A percentile compares a stretch with the other conserved stretches of the same genome.
These are phyloP conservation scores for Chytridium lagenaria DNA, from an alignment of 371 early-diverging fungal species.

Conservation along the genomic window DNA sequence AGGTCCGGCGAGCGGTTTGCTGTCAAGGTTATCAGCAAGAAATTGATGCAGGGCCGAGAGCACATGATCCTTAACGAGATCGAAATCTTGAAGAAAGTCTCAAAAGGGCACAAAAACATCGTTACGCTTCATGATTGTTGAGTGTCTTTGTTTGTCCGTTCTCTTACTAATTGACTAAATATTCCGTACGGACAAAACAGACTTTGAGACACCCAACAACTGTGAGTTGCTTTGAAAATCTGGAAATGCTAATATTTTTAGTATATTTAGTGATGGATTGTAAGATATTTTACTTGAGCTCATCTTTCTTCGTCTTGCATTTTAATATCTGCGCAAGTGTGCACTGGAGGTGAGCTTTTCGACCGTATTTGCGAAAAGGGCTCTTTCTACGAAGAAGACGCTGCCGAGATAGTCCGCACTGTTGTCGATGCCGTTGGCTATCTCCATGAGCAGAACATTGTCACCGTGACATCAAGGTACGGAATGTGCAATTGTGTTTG, in stretches of 20 bases:
- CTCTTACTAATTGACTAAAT: background rate
- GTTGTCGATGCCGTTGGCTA: conserved; percentile 80
- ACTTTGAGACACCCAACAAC: conserved; percentile 91
- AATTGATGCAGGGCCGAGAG: conserved; percentile 85
- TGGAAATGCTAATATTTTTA: conserved; percentile 36
- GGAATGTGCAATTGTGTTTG: conserved; percentile 16
- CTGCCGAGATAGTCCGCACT: conserved; percentile 78
- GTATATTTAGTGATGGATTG: conserved; percentile 89
- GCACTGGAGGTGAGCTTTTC: conserved; percentile 90
- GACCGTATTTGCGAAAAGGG: conserved; percentile 82
- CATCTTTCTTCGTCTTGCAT: background rate
- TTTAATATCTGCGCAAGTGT: conserved; percentile 48
- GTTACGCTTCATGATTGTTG: conserved; percentile 65
- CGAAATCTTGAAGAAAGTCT: conserved; percentile 79
- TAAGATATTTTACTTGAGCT: conserved; percentile 1
- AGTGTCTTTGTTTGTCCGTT: background rate
- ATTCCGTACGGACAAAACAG: conserved; percentile 18
- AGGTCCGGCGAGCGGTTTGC: conserved; percentile 86
- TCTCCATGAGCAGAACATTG: conserved; percentile 83
- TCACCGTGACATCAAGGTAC: conserved; percentile 81
- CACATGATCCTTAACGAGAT: conserved; percentile 92
- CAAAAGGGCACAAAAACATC: conserved; percentile 87
- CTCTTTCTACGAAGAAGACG: conserved; percentile 86
- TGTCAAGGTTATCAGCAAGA: conserved; percentile 88
- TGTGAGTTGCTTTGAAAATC: no score